Conservation (phyloP, 345 rosid species). For the Hibiscus tridactylites region DNA sequence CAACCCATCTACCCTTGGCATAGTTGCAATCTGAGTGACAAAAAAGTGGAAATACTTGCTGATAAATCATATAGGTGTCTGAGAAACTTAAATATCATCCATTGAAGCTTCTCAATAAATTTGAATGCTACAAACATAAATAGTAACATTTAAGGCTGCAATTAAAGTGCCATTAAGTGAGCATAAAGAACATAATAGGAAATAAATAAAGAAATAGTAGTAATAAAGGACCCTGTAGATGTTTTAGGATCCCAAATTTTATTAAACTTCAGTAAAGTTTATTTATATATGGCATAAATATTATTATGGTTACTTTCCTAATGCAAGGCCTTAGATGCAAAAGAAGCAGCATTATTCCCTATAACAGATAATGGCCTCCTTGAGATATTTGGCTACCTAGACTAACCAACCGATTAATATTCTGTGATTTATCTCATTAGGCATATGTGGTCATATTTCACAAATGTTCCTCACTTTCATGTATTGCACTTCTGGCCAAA, state of each 20-base stretch:
- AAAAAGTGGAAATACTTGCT: conserved; percentile 7
- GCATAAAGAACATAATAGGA: background rate
- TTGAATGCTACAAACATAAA: background rate
- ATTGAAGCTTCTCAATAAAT: conserved; percentile 6
- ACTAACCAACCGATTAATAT: background rate
- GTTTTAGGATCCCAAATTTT: background rate
- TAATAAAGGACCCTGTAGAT: background rate
- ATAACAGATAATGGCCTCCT: background rate
- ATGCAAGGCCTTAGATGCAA: background rate
- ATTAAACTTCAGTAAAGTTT: background rate
- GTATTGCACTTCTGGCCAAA: background rate
- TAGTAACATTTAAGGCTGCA: background rate
- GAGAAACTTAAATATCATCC: background rate
- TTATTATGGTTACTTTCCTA: too few species aligned
- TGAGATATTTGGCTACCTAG: background rate
- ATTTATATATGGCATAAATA: background rate
- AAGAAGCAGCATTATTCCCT: background rate
- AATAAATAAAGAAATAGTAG: background rate
- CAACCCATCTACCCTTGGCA: conserved; percentile 58
- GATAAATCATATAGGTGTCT: background rate
- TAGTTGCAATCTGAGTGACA: conserved; percentile 37
- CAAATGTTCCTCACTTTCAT: background rate
- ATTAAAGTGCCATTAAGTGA: background rate
- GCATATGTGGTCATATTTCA: background rate
- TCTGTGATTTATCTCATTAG: background rate